Base-by-base conservation (phyloP, 768 basidiomycete genomes). In the Podaxis sp. region DNA sequence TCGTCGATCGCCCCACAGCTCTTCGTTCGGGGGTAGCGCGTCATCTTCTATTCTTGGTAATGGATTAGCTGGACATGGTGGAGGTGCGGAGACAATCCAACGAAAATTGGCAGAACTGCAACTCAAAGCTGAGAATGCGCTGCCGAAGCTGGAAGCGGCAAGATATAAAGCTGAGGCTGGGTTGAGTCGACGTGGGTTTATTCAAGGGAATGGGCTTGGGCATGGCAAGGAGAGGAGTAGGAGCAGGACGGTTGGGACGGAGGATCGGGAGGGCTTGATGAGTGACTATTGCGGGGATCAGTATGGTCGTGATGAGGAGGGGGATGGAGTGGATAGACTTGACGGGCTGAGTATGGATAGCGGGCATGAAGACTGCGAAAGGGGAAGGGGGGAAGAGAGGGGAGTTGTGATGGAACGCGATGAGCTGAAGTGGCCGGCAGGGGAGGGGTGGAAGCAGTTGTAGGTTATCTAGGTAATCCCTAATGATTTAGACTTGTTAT, bases 131-230 rank as follows among this genome's bases (percentile, higher is more conserved):
- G 64, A 63, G 51, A 64, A 46, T 75, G 12, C 80, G 15, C 17
- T 84, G 67, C 87, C 86, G 0, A 80, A 75, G 49, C 69, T 89
- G 25, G 87, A 89, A 61, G 82, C 82, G 33, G 88, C 85, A 25
- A 74, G 86, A 63, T 90, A 83, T 72, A 90, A 90, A 72, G 88
- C 87, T 0, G 88, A 90, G 71, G 89, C 88, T 19, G 88, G 87
- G 17, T 66, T 90, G 36, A 85, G 79, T 63, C 76, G 76, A 66
- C 76, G 87, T 3, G 89, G 88, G 43, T 33, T 33, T 33, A 33
- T 33, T 33, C 29, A 33, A 2, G 29, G 29, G 29, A 33, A 6
- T 46, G 19, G 41, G 1, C 13, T 11, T 13, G 40, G 36, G 19
- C 3, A 27, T 24, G 41, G 1, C 15, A 27, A n/a, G 41, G 27